Base-by-base conservation (phyloP, 805 yeast species). In the Starmerella vaccinii region DNA sequence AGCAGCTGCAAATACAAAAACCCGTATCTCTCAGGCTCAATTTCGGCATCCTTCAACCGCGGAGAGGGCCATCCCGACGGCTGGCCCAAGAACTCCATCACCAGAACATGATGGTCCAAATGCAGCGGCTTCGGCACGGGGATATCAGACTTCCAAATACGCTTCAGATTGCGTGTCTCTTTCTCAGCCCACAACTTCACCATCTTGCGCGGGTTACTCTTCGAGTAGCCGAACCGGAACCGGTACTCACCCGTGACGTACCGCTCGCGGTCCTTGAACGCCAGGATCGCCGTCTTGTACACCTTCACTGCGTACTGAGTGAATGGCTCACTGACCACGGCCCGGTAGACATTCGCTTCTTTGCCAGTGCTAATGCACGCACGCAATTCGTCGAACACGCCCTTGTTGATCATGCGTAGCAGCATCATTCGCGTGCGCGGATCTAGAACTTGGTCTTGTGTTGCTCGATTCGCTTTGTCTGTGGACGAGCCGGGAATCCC, bases 141-240 rank as follows among this genome's bases (percentile, higher is more conserved):
- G 32, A 92, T 83, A 0, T 95, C 95, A 50, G 80, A 75, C 42
- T 75, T 64, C 64, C 83, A 71, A 19, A 92, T 72, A 62, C 99
- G 76, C 65, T 86, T 90, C 66, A 92, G 73, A 64, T 92, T 92
- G 50, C 99, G 71, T 58, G 89, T 90, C 68, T 92, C 99, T 63
- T 92, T 92, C 65, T 92, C 98, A 0, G 98, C 97, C 99, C 99
- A 92, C 22, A 89, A 76, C 65, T 86, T 87, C 55, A 92, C 95
- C 97, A 92, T 90, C 63, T 90, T 90, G 62, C 98, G 75, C 9
- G 97, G 97, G 63, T 92, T 92, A 57, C 88, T 87, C 61, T 85
- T 88, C 51, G 75, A 77, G 35, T 80, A 77, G 59, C 90, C 86
- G 63, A 85, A 84, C 62, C 97, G 72, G 68, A 92, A 92, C 50